Evolutionary conservation across 2,329 filamentous ascomycete species (phyloP).

Genomic region (Polychaeton citri): DNA sequence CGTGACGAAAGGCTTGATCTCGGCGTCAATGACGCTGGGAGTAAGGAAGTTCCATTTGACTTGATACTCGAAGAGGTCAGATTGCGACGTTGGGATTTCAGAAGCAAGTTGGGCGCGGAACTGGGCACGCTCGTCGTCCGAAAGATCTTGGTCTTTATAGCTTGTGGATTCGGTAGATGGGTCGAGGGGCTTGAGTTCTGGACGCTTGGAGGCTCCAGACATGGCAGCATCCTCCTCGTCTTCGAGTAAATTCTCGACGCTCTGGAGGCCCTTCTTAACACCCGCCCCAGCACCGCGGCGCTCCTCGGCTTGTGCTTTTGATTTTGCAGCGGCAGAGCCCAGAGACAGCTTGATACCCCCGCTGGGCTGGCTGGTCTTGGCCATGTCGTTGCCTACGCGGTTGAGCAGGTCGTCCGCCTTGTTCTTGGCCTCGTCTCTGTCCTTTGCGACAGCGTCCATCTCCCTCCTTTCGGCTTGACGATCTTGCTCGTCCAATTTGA

Average conservation of each 20-base stretch:
- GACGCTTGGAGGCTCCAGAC: conserved; percentile 37
- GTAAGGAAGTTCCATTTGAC: conserved; percentile 89
- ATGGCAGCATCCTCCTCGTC: conserved; percentile 47
- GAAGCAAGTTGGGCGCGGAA: conserved; percentile 70
- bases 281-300: conserved; percentile 24
- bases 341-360: conserved; percentile 76
- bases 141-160: conserved; percentile 54
- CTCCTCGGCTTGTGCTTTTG: conserved; percentile 38
- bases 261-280: conserved; percentile 15
- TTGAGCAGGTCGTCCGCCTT: conserved; percentile 88
- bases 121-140: conserved; percentile 75
- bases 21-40: conserved; percentile 64
- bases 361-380: conserved; percentile 41
- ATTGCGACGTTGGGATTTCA: conserved; percentile 58
- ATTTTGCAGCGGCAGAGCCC: conserved; percentile 64
- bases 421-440: conserved; percentile 65
- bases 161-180: conserved; percentile 54
- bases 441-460: conserved; percentile 41
- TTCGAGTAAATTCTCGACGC: conserved; percentile 34
- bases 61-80: conserved; percentile 67
- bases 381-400: conserved; percentile 66
- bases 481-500: conserved; percentile 67
- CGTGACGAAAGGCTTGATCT: conserved; percentile 87
- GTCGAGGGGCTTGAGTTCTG: conserved; percentile 30
- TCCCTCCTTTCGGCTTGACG: conserved; percentile 67